Conservation (phyloP, 345 rosid genomes). For the Psidium friedrichsthalianum region DNA sequence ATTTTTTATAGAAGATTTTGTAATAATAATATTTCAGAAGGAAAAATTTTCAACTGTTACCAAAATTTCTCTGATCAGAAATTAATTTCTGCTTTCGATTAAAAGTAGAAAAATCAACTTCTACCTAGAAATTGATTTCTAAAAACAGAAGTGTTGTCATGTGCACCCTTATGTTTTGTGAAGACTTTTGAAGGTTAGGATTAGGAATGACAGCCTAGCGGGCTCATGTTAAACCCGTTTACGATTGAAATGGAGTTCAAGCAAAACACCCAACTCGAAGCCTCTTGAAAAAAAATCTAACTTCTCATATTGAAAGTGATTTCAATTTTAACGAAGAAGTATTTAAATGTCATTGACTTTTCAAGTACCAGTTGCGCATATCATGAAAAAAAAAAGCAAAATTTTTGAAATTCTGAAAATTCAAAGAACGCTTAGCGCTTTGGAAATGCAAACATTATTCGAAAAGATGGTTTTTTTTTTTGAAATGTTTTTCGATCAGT, state of each 20-base stretch:
- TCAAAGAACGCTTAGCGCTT: neutral
- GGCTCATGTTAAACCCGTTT: neutral
- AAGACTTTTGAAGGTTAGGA: neutral
- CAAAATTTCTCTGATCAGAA: no score
- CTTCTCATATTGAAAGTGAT: neutral
- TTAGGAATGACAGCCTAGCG: neutral
- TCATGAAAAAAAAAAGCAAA: neutral
- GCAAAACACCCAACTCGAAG: neutral
- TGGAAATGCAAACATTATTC: neutral
- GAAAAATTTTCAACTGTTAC: no score
- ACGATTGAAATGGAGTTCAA: neutral
- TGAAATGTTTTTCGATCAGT: neutral
- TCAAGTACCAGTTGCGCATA: neutral
- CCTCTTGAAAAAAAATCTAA: neutral
- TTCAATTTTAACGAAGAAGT: neutral
- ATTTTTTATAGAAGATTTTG: no score
- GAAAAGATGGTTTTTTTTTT: neutral
- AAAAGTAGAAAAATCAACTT: no score
- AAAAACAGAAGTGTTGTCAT: no score
- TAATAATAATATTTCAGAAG: no score
- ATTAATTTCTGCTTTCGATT: no score
- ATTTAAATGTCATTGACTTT: neutral
- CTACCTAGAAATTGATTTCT: no score
- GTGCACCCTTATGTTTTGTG: neutral
- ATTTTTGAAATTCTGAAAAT: neutral